These are phyloP conservation scores for Penicillium fimorum DNA, from an alignment of 495 filamentous ascomycete genomes.

Conservation along the genomic window DNA sequence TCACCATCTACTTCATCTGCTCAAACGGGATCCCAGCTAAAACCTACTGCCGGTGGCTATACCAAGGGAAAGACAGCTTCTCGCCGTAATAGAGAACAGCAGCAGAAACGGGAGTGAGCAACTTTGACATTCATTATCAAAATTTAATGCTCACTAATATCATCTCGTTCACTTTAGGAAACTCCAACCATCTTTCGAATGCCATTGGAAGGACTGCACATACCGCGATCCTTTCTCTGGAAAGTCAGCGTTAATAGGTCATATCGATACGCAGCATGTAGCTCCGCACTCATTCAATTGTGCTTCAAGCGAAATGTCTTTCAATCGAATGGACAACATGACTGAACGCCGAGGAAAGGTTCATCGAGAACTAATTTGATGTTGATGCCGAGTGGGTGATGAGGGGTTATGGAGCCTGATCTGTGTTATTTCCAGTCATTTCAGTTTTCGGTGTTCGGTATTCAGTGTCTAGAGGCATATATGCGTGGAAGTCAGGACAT, in stretches of 20 bases:
- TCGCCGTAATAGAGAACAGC: not conserved
- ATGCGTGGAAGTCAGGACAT: too few species aligned
- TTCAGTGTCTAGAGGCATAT: not conserved
- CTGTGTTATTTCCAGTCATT: not conserved
- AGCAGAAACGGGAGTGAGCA: not conserved
- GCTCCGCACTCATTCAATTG: conserved; percentile 7
- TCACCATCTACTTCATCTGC: not conserved
- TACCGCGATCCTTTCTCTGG: not conserved
- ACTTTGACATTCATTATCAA: not conserved
- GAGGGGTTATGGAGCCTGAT: not conserved
- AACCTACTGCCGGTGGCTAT: not conserved
- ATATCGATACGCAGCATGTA: conserved; percentile 12
- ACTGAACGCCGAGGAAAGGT: not conserved
- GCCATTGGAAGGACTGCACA: not conserved
- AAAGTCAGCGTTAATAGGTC: conserved; percentile 2
- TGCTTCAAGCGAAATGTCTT: not conserved
- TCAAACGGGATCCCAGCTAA: not conserved
- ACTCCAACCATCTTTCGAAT: not conserved
- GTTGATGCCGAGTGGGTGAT: not conserved
- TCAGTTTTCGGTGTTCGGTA: too few species aligned
- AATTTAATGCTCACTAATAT: not conserved
- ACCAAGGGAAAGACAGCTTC: not conserved
- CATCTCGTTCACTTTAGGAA: not conserved
- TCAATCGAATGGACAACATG: not conserved
- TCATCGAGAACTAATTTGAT: not conserved